These are phyloP conservation scores for Juglanconis sp. DNA, from an alignment of 2,329 filamentous ascomycete species.

Conservation along the genomic window DNA sequence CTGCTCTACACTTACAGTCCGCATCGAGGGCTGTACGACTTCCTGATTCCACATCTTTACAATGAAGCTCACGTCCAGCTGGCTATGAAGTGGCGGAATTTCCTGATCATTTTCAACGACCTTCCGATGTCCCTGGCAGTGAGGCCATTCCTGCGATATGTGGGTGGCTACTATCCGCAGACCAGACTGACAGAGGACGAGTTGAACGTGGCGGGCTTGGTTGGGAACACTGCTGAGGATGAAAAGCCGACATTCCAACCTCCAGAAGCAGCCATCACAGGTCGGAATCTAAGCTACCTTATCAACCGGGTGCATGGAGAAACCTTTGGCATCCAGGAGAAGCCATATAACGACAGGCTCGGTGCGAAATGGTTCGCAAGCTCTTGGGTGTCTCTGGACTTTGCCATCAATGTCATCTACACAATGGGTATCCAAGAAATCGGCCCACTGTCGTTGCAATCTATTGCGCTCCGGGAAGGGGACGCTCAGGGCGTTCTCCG, in stretches of 20 bases:
- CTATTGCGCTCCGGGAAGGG: constrained; percentile 66
- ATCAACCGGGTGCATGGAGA: constrained; percentile 37
- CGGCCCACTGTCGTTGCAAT: constrained; percentile 73
- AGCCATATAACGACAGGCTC: constrained; percentile 62
- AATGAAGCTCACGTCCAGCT: constrained; percentile 40
- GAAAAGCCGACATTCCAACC: not conserved
- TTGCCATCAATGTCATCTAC: constrained; percentile 66
- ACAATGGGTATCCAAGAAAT: constrained; percentile 70
- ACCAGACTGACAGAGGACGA: constrained; percentile 37
- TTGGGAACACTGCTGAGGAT: constrained; percentile 23
- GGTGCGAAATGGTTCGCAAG: constrained; percentile 80
- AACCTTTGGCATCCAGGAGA: constrained; percentile 38
- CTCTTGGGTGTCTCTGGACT: constrained; percentile 66
- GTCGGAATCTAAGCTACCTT: constrained; percentile 29
- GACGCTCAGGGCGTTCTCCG: constrained; percentile 52
- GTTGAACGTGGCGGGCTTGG: constrained; percentile 22
- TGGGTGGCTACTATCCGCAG: constrained; percentile 43
- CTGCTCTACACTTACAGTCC: constrained; percentile 43
- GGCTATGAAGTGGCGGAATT: constrained; percentile 46
- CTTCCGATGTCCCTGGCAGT: constrained; percentile 37
- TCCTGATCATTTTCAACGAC: constrained; percentile 40
- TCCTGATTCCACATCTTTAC: constrained; percentile 50
- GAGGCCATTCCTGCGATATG: constrained; percentile 46
- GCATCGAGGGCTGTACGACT: constrained; percentile 47
- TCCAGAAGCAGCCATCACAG: constrained; percentile 10